phyloP scores from a whole-genome alignment of 2,329 filamentous ascomycete genomes.

The Paecilomyces formosus region DNA sequence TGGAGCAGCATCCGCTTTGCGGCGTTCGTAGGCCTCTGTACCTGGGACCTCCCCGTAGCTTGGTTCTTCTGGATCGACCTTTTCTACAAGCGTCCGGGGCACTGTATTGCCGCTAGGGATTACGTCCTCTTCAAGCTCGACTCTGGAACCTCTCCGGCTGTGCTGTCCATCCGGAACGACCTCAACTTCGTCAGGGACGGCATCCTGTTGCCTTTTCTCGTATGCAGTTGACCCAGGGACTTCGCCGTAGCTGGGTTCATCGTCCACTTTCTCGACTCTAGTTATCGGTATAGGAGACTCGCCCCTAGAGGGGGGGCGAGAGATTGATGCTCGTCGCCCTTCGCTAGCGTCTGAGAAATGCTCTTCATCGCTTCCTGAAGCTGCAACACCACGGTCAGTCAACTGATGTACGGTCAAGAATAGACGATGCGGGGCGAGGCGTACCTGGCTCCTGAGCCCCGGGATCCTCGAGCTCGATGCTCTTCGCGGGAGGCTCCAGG shows the following conservation, averaged over 20 bases:
- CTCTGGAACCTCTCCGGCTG: conserved; percentile 33
- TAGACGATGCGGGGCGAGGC: conserved; percentile 8
- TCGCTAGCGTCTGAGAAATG: conserved; percentile 61
- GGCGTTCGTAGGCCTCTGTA: conserved; percentile 49
- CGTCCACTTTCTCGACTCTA: conserved; percentile 57
- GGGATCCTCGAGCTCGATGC: conserved; percentile 48
- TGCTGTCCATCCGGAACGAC: conserved; percentile 42
- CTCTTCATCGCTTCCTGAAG: conserved; percentile 49
- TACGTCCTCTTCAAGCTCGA: conserved; percentile 38
- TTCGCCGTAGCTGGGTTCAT: conserved; percentile 52
- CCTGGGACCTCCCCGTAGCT: conserved; percentile 57
- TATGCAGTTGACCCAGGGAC: conserved; percentile 56
- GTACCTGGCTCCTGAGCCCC: conserved; percentile 51
- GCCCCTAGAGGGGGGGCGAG: conserved; percentile 31
- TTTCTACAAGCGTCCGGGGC: conserved; percentile 55
- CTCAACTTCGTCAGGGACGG: conserved; percentile 58
- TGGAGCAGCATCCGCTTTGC: conserved; percentile 52
- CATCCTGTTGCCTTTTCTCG: conserved; percentile 50
- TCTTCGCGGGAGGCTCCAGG: conserved; percentile 49
- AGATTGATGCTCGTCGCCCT: conserved; percentile 35
- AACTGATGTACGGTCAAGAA: conserved; percentile 3
- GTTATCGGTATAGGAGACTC: conserved; percentile 53
- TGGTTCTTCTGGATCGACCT: conserved; percentile 49
- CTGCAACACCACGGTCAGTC: conserved; percentile 21
- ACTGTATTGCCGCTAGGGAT: conserved; percentile 48